Evolutionary conservation across 768 basidiomycete species (phyloP).

Genomic region (Gautieria morchelliformis): DNA sequence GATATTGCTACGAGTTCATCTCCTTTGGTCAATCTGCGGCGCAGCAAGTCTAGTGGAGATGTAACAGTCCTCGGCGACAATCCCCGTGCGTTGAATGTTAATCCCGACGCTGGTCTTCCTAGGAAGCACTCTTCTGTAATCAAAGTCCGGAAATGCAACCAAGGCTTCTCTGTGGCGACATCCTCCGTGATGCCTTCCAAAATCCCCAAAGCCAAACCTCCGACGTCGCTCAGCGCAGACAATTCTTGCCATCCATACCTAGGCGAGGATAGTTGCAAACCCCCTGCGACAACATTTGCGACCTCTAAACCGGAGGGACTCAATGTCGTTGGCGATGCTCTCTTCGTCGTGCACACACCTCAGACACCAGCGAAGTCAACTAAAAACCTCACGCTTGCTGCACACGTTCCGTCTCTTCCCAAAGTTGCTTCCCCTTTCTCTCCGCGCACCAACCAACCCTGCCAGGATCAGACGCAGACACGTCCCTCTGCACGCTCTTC

Average conservation of each 20-base stretch:
- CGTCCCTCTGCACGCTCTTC: background rate
- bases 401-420: slow-evolving; percentile 3
- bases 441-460: background rate
- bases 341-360: background rate
- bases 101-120: background rate
- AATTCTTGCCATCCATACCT: background rate
- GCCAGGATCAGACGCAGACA: background rate
- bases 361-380: background rate
- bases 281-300: background rate
- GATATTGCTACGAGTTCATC: background rate
- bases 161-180: background rate
- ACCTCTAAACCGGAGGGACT: background rate
- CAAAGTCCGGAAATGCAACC: background rate
- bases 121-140: too few species aligned
- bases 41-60: background rate
- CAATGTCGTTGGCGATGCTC: background rate
- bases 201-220: background rate
- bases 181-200: background rate
- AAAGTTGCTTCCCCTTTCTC: slow-evolving; percentile 2
- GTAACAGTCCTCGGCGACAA: background rate
- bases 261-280: background rate
- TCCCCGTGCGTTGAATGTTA: background rate
- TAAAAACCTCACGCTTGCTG: slow-evolving; percentile 2
- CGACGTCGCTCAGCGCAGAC: background rate
- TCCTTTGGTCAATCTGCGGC: background rate